Evolutionary conservation across 306 rosid genomes (phyloP), one percentile per base, ranked within the genome.

Genomic region (Malus asiatica): DNA sequence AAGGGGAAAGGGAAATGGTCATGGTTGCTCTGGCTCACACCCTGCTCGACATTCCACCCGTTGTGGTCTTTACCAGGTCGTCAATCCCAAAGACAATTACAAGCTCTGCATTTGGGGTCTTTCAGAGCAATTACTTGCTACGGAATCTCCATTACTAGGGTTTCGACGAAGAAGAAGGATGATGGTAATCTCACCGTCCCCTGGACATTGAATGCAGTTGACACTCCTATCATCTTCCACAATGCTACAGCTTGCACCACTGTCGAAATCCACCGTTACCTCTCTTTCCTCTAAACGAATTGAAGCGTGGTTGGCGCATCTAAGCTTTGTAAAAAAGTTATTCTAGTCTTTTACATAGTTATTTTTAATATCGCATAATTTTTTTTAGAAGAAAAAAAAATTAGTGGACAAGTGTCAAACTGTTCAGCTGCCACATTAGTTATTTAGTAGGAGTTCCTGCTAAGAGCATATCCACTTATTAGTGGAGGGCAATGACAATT

Each of bases 211-310:
- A 91, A 84, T 61, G 83, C 88, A 12, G 81, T 68, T 60, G 90
- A 86, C 60, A 78, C 79, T 16, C 76, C 80, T 84, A 72, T 75
- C 84, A 66, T 35, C 40, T 1, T 79, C 27, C 80, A 90, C 63
- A 84, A 68, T 74, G 33, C 74, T 11, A 72, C 66, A 45, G 19
- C 74, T 69, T 64, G 73, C 76, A 48, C 89, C 68, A 67, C 78
- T 3, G 74, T 80, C 75, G 97, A 95, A 81, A 88, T 95, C 58
- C 96, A 6, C 95, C 2, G 87, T 95, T 71, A 88, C 91, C 58
- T 95, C 40, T 35, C 40, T 1, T 35, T 35, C 1, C 8, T 35
- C 40, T 35, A 35, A 38, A 38, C 42, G 0, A 38, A 38, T 38
- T 38, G 42, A 38, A 35, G 42, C 10, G 42, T 35, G 42, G 42